Evolutionary conservation across 1,284 basidiomycete genomes (phyloP).

Genomic region (Trichosporon inkin): DNA sequence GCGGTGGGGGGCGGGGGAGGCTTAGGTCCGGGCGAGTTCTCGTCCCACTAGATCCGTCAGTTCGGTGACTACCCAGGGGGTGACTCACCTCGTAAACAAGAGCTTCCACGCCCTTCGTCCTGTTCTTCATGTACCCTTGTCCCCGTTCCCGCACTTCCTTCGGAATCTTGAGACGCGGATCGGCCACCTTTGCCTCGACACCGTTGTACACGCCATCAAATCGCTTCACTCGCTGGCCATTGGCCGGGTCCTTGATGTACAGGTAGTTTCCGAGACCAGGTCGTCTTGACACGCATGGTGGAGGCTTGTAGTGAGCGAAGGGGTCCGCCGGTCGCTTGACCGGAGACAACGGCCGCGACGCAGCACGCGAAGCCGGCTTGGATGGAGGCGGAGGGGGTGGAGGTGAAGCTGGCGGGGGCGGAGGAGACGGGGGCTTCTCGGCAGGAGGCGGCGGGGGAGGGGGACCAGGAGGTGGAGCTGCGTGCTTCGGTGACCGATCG

Average conservation of each 20-base stretch:
- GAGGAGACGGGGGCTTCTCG: constrained; percentile 24
- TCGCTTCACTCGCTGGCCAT: constrained; percentile 33
- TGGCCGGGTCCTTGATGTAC: constrained; percentile 22
- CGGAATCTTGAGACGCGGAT: constrained; percentile 35
- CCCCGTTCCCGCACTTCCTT: constrained; percentile 27
- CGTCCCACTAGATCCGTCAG: constrained; percentile 61
- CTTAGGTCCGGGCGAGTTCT: constrained; percentile 66
- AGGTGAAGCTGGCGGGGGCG: constrained; percentile 19
- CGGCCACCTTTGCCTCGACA: constrained; percentile 27
- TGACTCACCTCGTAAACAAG: constrained; percentile 43
- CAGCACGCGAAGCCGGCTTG: constrained; percentile 12
- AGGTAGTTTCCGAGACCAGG: constrained; percentile 34
- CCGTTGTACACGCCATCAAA: constrained; percentile 38
- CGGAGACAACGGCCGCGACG: constrained; percentile 18
- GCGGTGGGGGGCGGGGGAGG: constrained; percentile 61
- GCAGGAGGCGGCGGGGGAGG: constrained; percentile 25
- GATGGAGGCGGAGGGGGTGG: constrained; percentile 29
- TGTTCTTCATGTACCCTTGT: constrained; percentile 33
- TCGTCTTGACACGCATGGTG: constrained; percentile 28
- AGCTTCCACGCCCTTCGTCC: constrained; percentile 27
- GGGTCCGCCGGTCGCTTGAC: constrained; percentile 24
- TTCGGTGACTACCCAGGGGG: neutral
- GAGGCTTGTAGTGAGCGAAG: constrained; percentile 26
- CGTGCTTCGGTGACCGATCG: constrained; percentile 9
- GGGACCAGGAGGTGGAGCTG: constrained; percentile 13